These are phyloP conservation scores for Phialocephala sp. DNA, from an alignment of 2,329 filamentous ascomycete genomes.

Conservation along the genomic window DNA sequence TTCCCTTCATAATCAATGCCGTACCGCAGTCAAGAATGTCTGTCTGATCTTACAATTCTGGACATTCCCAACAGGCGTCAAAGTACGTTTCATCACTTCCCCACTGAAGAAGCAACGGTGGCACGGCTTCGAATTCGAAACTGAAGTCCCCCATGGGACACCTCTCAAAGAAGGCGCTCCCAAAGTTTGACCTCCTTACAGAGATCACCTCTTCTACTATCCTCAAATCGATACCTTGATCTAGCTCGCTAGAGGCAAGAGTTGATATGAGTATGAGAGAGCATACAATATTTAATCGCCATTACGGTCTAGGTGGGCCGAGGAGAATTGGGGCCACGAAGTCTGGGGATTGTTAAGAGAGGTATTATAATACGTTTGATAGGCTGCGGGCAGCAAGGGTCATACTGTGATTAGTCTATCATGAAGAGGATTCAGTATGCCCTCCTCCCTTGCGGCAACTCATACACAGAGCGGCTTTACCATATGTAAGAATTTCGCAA, in stretches of 20 bases:
- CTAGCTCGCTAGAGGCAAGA: slow-evolving; percentile 44
- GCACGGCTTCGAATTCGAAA: no score
- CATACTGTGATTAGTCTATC: slow-evolving; percentile 10
- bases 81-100: slow-evolving; percentile 42
- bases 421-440: no score
- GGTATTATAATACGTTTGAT: slow-evolving; percentile 16
- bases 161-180: slow-evolving; percentile 48
- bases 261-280: slow-evolving; percentile 33
- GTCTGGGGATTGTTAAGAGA: slow-evolving; percentile 6
- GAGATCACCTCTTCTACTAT: slow-evolving; percentile 52
- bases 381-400: slow-evolving; percentile 21
- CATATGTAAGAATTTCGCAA: no score
- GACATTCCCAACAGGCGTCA: slow-evolving; percentile 49
- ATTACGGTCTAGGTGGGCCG: slow-evolving; percentile 14
- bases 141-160: slow-evolving; percentile 13
- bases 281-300: slow-evolving; percentile 11
- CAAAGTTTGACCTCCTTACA: slow-evolving; percentile 48
- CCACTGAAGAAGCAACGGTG: not conserved
- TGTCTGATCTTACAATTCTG: slow-evolving; percentile 47
- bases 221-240: slow-evolving; percentile 49
- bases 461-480: no score
- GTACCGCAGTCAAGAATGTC: slow-evolving; percentile 46
- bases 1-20: slow-evolving; percentile 37
- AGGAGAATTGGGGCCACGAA: slow-evolving; percentile 20
- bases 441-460: no score